These are phyloP conservation scores for Amanita pseudoporphyria DNA, from an alignment of 768 basidiomycete genomes.

Conservation along the genomic window DNA sequence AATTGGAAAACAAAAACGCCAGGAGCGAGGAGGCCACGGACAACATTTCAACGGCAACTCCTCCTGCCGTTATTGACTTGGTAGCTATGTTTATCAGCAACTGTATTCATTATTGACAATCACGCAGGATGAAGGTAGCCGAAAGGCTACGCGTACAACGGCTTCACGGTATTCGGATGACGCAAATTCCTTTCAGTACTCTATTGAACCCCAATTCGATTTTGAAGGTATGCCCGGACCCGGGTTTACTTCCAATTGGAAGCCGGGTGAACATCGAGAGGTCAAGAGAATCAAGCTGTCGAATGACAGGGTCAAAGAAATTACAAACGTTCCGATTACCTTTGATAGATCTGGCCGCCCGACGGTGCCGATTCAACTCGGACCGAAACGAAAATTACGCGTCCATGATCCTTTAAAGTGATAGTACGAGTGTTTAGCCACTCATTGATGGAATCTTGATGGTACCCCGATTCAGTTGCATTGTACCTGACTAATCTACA, in stretches of 20 bases:
- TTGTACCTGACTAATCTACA: background rate
- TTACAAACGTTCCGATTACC: constrained; percentile 21
- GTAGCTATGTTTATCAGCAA: background rate
- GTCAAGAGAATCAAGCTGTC: constrained; percentile 16
- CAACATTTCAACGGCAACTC: background rate
- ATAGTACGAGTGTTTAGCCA: background rate
- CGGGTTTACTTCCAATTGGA: constrained; percentile 23
- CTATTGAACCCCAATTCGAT: constrained; percentile 16
- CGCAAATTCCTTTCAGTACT: background rate
- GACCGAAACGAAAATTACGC: constrained; percentile 23
- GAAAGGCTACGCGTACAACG: background rate
- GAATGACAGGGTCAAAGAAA: constrained; percentile 7
- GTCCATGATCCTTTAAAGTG: constrained; percentile 9
- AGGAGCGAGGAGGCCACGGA: background rate
- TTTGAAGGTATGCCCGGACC: constrained; percentile 32
- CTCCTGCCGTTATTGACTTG: background rate
- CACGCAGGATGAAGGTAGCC: background rate
- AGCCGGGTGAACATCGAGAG: constrained; percentile 4
- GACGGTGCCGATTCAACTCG: constrained; percentile 24
- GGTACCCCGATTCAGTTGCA: too few species aligned
- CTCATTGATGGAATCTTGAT: too few species aligned
- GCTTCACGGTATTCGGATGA: constrained; percentile 4
- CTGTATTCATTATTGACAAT: background rate
- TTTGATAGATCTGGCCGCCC: constrained; percentile 29
- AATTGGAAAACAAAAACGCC: constrained; percentile 8